A percentile compares a stretch with the other conserved stretches of the same genome.
Conservation (phyloP, 1,139 yeast genomes). For the Geotrichum candidum region DNA sequence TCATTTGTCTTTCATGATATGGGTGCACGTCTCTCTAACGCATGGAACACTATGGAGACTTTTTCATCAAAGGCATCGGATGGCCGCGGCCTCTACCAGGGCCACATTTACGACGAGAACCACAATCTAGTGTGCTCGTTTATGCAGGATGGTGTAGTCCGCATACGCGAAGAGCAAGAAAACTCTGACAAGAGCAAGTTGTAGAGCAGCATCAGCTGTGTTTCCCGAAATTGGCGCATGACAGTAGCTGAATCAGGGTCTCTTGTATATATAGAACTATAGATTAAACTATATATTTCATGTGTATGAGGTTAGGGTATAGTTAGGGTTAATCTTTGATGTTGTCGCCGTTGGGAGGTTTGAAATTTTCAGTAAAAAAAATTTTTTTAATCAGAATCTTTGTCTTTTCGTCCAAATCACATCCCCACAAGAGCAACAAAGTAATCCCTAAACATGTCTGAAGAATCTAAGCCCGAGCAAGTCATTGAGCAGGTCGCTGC, state of each 20-base stretch:
- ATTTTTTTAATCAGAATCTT: neutral
- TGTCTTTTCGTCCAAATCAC: neutral
- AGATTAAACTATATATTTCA: neutral
- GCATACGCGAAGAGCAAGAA: neutral
- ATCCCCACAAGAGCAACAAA: neutral
- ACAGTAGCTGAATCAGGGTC: neutral
- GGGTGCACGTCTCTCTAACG: slow-evolving; percentile 26
- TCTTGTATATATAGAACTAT: no score
- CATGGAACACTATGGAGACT: slow-evolving; percentile 34
- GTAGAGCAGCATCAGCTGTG: neutral
- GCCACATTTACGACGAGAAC: slow-evolving; percentile 29
- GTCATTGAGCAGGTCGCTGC: slow-evolving; percentile 16
- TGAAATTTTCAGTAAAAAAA: neutral
- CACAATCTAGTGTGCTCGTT: slow-evolving; percentile 30
- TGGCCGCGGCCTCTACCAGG: slow-evolving; percentile 33
- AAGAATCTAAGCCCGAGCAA: slow-evolving; percentile 18
- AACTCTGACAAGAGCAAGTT: neutral
- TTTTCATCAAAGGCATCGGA: slow-evolving; percentile 30
- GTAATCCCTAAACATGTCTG: slow-evolving; percentile 1
- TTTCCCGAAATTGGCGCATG: neutral
- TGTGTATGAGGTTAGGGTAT: slow-evolving; percentile 2
- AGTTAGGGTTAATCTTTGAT: neutral
- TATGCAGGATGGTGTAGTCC: slow-evolving; percentile 34
- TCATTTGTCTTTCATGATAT: slow-evolving; percentile 31
- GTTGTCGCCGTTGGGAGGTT: slow-evolving; percentile 1